Evolutionary conservation across 2,329 filamentous ascomycete genomes (phyloP).

Genomic region (Xylogone sp.): DNA sequence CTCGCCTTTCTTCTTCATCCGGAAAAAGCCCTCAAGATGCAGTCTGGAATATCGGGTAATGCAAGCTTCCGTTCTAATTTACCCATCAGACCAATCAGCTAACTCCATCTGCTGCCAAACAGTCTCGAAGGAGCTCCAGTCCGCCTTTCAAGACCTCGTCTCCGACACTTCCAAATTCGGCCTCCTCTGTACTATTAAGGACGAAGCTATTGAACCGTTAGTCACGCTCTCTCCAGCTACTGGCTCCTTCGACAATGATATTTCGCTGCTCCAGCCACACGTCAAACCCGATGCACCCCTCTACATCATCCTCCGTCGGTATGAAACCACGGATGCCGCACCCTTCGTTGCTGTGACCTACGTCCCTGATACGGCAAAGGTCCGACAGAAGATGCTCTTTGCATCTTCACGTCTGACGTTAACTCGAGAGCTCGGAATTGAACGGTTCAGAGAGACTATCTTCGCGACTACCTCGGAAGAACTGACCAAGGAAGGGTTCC

Average conservation of each 20-base stretch:
- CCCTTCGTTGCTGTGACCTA: constrained; percentile 69
- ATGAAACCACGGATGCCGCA: constrained; percentile 44
- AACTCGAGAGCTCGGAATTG: constrained; percentile 70
- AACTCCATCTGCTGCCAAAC: constrained; percentile 5
- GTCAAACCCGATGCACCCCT: constrained; percentile 64
- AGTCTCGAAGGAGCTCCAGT: constrained; percentile 76
- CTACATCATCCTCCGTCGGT: constrained; percentile 72
- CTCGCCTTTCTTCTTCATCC: not conserved
- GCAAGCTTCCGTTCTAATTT: not conserved
- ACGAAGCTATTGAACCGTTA: constrained; percentile 63
- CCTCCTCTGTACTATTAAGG: constrained; percentile 66
- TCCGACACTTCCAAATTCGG: constrained; percentile 59
- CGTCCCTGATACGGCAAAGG: constrained; percentile 72
- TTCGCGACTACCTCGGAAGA: constrained; percentile 69
- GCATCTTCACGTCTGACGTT: constrained; percentile 73
- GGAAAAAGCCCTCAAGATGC: constrained; percentile 49
- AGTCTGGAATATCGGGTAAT: constrained; percentile 73
- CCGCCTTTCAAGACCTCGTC: constrained; percentile 68
- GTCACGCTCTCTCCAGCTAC: constrained; percentile 49
- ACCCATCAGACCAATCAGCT: not conserved
- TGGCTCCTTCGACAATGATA: constrained; percentile 59
- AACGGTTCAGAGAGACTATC: constrained; percentile 73
- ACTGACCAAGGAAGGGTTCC: constrained; percentile 66
- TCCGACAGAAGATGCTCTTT: constrained; percentile 85
- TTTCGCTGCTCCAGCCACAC: constrained; percentile 57